Evolutionary conservation across 495 filamentous ascomycete species (phyloP).

Genomic region (Pyrenopolyporus hunteri): DNA sequence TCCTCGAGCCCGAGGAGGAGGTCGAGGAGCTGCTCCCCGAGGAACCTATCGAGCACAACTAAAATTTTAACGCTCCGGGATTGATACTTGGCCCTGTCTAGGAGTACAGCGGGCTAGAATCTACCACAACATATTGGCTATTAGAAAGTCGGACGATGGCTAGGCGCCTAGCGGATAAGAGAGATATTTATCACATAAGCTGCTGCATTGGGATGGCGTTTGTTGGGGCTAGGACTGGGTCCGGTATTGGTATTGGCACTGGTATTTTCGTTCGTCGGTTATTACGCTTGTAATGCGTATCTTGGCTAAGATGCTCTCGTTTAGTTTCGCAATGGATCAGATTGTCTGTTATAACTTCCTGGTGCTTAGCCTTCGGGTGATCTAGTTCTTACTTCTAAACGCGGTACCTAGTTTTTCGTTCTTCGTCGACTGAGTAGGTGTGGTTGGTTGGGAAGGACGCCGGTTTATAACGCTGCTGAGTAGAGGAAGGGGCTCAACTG

Average conservation of each 20-base stretch:
- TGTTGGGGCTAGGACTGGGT: too few relatives aligned
- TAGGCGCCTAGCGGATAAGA: background rate
- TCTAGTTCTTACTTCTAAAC: too few relatives aligned
- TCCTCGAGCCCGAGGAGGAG: conserved; percentile 58
- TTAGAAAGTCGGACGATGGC: background rate
- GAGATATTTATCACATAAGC: background rate
- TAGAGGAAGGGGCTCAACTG: too few relatives aligned
- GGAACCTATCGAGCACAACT: conserved; percentile 80
- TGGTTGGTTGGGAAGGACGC: too few relatives aligned
- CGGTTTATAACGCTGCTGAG: too few relatives aligned
- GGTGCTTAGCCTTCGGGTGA: background rate
- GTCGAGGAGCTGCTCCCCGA: conserved; percentile 79
- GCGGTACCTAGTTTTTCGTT: too few relatives aligned
- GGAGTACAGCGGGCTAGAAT: background rate
- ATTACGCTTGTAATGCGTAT: conserved; percentile 5
- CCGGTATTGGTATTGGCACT: background rate
- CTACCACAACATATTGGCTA: too few relatives aligned
- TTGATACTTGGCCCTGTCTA: background rate
- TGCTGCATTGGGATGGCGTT: conserved; percentile 39
- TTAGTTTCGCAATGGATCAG: background rate
- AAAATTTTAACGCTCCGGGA: conserved; percentile 11
- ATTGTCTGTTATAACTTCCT: conserved; percentile 2
- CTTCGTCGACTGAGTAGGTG: too few relatives aligned
- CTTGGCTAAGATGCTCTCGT: background rate
- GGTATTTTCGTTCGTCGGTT: background rate